Evolutionary conservation across 2,329 filamentous ascomycete species (phyloP).

Genomic region (Cladosporium colombiae): DNA sequence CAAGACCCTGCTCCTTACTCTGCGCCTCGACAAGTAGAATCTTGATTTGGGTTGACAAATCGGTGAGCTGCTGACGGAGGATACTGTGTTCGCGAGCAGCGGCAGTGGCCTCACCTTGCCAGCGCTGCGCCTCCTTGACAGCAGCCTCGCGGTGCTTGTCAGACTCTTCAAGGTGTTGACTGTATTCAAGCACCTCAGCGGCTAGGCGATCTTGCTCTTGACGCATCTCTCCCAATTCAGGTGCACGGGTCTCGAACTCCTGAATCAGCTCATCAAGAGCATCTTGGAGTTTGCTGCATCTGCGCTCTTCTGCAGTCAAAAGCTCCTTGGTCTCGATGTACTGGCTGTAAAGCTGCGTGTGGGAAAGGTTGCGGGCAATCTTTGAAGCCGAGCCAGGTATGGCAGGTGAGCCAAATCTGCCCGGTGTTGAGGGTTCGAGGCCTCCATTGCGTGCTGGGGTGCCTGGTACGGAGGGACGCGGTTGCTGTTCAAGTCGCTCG

Average conservation of each 20-base stretch:
- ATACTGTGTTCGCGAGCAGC: constrained; percentile 70
- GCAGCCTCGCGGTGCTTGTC: constrained; percentile 78
- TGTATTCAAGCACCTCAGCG: constrained; percentile 74
- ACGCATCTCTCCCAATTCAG: constrained; percentile 83
- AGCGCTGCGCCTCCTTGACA: constrained; percentile 75
- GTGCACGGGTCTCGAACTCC: constrained; percentile 80
- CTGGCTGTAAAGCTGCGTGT: constrained; percentile 65
- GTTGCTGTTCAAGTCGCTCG: constrained; percentile 54
- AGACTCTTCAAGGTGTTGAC: constrained; percentile 77
- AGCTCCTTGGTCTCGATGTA: constrained; percentile 67
- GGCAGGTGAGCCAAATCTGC: constrained; percentile 43
- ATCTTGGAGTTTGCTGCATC: constrained; percentile 70
- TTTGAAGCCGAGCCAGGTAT: constrained; percentile 56
- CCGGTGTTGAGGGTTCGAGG: constrained; percentile 31
- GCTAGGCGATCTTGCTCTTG: constrained; percentile 79
- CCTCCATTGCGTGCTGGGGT: constrained; percentile 53
- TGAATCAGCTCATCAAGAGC: constrained; percentile 84
- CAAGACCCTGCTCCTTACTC: constrained; percentile 75
- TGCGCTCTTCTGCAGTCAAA: constrained; percentile 71
- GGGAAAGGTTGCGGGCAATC: constrained; percentile 54
- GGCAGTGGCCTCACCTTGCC: constrained; percentile 69
- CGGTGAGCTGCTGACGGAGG: constrained; percentile 80
- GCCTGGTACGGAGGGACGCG: constrained; percentile 43
- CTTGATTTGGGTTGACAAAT: constrained; percentile 86
- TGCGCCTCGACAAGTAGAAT: constrained; percentile 86